Evolutionary conservation across 345 rosid species (phyloP), one percentile per base, ranked within the genome.

Genomic region (Laguncularia racemosa): DNA sequence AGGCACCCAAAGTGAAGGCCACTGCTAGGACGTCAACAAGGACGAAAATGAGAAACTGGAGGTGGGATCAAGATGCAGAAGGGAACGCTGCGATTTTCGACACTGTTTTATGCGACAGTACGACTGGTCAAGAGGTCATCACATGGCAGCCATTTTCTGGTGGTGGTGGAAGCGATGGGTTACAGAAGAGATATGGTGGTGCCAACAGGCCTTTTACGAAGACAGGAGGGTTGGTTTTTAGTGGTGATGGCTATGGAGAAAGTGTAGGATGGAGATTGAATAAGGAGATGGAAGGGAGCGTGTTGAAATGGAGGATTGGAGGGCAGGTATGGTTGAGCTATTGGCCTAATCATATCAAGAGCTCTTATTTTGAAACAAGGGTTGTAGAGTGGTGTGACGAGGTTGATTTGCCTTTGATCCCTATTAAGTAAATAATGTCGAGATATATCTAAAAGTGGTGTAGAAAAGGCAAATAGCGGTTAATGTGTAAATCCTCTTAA

Each of bases 221-320:
- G 68, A 65, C 67, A 53, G 87, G 96, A 33, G 96, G 92, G n/a
- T 10, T 85, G 66, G 78, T 88, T 5, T 84, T 91, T 45, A 90
- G 84, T 2, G 83, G 81, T 4, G 92, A 85, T 61, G 95, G 78
- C 65, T 88, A 78, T 38, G 98, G 96, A 45, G 84, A 78, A 21
- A 69, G 60, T 50, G 86, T 78, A 20, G 68, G 70, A 48, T 91
- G 98, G 98, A 76, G 98, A 74, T 71, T 91, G 67, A 80, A 78
- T 67, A 85, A 76, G 59, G 96, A 91, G 57, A 85, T 79, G 98
- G 95, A 91, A 73, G 98, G 96, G 57, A 91, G 85, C 58, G 96
- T 88, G 56, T 40, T 85, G 76, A 91, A 85, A 54, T 91, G 95
- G 96, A 85, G 95, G 61, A 71, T 91, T 12, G 92, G 96, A 55